phyloP scores from a whole-genome alignment of 2,329 filamentous ascomycete species.

The Cladosporium austrohemisphaericum region DNA sequence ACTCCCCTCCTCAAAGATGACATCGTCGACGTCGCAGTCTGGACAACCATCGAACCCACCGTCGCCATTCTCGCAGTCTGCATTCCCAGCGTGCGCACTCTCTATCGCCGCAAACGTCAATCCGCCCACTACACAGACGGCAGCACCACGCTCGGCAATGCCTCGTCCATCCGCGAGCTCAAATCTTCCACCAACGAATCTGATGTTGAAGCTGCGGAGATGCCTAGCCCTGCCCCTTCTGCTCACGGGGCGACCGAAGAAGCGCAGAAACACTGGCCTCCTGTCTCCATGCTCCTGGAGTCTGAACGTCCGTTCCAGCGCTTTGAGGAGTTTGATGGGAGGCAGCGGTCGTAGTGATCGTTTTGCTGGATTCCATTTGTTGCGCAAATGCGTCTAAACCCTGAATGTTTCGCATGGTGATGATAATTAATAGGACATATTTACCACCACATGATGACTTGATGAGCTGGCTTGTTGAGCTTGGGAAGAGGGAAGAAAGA shows the following conservation, averaged over 20 bases:
- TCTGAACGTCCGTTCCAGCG: constrained; percentile 14
- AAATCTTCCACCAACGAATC: constrained; percentile 3
- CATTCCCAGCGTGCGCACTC: constrained; percentile 15
- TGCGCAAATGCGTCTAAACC: no score
- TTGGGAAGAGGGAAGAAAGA: no score
- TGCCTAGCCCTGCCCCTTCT: not conserved
- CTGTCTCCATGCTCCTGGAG: constrained; percentile 11
- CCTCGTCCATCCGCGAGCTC: constrained; percentile 11
- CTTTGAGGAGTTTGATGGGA: constrained; percentile 12
- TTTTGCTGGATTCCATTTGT: no score
- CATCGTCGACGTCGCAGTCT: constrained; percentile 17
- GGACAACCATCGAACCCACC: constrained; percentile 21
- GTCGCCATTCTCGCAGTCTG: constrained; percentile 20
- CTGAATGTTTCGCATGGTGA: no score
- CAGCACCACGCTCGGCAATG: constrained; percentile 4
- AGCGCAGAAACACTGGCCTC: constrained; percentile 6
- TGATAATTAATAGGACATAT: no score
- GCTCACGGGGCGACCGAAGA: not conserved
- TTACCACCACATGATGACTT: not conserved
- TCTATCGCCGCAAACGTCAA: constrained; percentile 10
- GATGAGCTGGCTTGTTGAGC: not conserved
- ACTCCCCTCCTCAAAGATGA: constrained; percentile 11
- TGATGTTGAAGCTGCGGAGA: not conserved
- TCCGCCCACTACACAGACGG: constrained; percentile 5
- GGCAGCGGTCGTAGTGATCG: constrained; percentile 5